Percentiles rank a stretch among this genome's conserved stretches.
Evolutionary conservation across 2,329 filamentous ascomycete species (phyloP).

Genomic region (Thielaviopsis populi): DNA sequence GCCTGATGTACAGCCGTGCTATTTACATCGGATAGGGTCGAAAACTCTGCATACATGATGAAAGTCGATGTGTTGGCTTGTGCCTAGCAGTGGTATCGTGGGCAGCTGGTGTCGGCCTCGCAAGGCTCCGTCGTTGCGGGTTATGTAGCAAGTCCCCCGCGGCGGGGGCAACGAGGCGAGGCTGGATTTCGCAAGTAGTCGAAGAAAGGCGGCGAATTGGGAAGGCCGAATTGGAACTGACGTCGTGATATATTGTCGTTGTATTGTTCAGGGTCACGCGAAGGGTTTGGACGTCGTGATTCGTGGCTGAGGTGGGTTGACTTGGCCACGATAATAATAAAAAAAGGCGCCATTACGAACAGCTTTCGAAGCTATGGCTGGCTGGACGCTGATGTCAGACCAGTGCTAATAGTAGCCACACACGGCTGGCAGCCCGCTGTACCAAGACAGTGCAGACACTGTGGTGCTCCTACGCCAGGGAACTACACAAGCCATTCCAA

Average conservation of each 20-base stretch:
- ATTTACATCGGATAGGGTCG: conserved; percentile 21
- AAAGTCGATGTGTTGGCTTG: not conserved
- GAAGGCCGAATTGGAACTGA: not conserved
- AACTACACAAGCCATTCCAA: not conserved
- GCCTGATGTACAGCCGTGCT: not conserved
- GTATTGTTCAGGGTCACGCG: no score
- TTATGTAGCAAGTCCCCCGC: not conserved
- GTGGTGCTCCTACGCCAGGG: not conserved
- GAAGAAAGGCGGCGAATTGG: not conserved
- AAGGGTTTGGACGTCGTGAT: not conserved
- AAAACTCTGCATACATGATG: not conserved
- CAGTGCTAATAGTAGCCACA: not conserved
- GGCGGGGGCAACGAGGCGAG: not conserved
- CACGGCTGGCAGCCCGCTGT: not conserved
- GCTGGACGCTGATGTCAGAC: conserved; percentile 10
- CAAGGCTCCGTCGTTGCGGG: not conserved
- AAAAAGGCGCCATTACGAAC: not conserved
- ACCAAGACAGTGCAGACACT: not conserved
- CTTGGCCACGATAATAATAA: not conserved
- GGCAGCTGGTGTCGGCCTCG: not conserved
- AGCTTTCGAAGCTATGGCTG: conserved; percentile 1
- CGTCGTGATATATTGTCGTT: not conserved
- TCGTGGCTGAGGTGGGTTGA: not conserved
- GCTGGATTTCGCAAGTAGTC: not conserved
- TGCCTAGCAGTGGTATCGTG: not conserved